Conservation (phyloP, 2,329 filamentous ascomycete species). For the Venturia effusa region DNA sequence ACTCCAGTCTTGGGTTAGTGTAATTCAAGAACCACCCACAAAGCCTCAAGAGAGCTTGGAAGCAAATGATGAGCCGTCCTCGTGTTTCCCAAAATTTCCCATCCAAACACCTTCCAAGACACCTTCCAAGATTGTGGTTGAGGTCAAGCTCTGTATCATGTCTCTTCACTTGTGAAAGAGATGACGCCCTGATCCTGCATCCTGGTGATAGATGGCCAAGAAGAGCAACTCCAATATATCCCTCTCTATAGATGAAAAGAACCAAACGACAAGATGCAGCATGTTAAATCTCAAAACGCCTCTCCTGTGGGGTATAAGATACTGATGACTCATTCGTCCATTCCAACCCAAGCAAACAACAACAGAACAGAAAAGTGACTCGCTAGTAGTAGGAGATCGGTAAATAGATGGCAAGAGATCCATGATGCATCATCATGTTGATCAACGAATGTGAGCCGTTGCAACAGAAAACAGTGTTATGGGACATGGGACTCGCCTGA, state of each 20-base stretch:
- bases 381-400: neutral
- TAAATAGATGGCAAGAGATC: neutral
- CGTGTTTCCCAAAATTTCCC: too few species aligned
- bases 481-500: neutral
- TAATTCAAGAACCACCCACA: neutral
- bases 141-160: neutral
- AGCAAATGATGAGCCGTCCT: too few species aligned
- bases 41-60: neutral
- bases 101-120: too few species aligned
- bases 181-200: neutral
- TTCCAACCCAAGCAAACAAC: neutral
- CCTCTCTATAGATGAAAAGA: neutral
- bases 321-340: neutral
- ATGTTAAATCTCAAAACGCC: neutral
- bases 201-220: neutral
- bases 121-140: neutral
- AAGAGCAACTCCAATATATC: neutral
- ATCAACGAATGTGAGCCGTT: neutral
- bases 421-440: neutral
- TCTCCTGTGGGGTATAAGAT: conserved; percentile 3
- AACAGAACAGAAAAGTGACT: neutral
- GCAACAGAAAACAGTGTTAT: neutral
- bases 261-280: neutral
- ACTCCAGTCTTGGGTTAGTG: too few species aligned
- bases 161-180: neutral